Percentiles rank a stretch among this genome's conserved stretches.
Conservation (phyloP, 1,139 yeast genomes). For the Kodamaea plutei region DNA sequence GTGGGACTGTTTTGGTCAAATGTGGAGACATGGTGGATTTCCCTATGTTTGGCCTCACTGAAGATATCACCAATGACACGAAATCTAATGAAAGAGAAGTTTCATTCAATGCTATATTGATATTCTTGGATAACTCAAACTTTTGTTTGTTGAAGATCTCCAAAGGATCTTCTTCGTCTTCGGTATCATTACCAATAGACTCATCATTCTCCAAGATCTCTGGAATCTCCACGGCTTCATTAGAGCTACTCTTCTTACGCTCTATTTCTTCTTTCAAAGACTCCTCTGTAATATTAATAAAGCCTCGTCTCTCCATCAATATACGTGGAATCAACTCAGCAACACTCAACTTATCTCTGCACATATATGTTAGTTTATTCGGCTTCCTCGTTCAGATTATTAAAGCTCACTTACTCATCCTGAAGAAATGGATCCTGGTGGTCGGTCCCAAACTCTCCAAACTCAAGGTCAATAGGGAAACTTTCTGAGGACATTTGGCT, state of each 20-base stretch:
- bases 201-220: constrained; percentile 4
- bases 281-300: constrained; percentile 53
- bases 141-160: constrained; percentile 57
- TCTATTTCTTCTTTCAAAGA: constrained; percentile 45
- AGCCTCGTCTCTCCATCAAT: constrained; percentile 35
- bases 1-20: constrained; percentile 68
- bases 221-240: constrained; percentile 4
- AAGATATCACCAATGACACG: constrained; percentile 76
- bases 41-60: constrained; percentile 80
- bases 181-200: constrained; percentile 5
- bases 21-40: constrained; percentile 87
- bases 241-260: constrained; percentile 6
- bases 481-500: constrained; percentile 6
- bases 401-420: constrained; percentile 43
- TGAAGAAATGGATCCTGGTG: constrained; percentile 36
- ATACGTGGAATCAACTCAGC: constrained; percentile 42
- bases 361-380: constrained; percentile 13
- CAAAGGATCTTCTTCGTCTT: constrained; percentile 21
- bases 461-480: constrained; percentile 19
- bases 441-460: constrained; percentile 23
- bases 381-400: background rate
- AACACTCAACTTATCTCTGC: constrained; percentile 35
- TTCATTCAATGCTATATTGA: constrained; percentile 77
- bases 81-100: constrained; percentile 85
- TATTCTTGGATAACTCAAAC: constrained; percentile 49